Evolutionary conservation across 257 asterid genomes (phyloP).

Genomic region (Lantana camara): DNA sequence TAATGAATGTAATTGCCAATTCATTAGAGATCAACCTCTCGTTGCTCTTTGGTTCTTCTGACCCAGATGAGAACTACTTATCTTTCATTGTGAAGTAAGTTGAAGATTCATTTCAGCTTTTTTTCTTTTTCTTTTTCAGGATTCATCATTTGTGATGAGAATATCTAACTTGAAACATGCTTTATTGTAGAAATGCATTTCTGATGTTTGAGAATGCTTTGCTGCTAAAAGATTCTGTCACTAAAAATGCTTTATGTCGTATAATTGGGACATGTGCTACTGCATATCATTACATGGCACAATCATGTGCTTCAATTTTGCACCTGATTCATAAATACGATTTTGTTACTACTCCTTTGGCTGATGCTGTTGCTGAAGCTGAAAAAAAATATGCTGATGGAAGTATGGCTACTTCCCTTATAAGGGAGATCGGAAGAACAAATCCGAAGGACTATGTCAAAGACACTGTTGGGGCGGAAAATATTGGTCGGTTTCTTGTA

Average conservation of each 20-base stretch:
- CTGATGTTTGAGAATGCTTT: slow-evolving; percentile 69
- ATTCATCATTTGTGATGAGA: slow-evolving; percentile 11
- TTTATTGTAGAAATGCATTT: slow-evolving; percentile 71
- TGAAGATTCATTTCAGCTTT: neutral
- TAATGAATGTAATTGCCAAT: slow-evolving; percentile 76
- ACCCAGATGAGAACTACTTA: slow-evolving; percentile 86
- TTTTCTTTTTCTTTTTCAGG: slow-evolving; percentile 15
- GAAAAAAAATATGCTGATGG: slow-evolving; percentile 84
- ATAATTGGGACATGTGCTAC: slow-evolving; percentile 92
- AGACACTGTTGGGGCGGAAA: slow-evolving; percentile 94
- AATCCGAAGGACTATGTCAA: slow-evolving; percentile 83
- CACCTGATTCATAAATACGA: slow-evolving; percentile 89
- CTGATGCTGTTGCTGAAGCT: slow-evolving; percentile 86
- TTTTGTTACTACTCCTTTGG: slow-evolving; percentile 74
- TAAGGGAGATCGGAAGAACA: slow-evolving; percentile 87
- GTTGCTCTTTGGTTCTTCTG: slow-evolving; percentile 84
- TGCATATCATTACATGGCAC: slow-evolving; percentile 74
- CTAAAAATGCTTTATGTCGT: slow-evolving; percentile 83
- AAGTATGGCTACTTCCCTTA: slow-evolving; percentile 74
- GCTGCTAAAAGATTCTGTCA: slow-evolving; percentile 73
- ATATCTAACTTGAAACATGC: slow-evolving; percentile 28
- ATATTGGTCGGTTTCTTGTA: slow-evolving; percentile 85
- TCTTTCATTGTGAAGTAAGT: slow-evolving; percentile 88
- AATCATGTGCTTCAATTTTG: slow-evolving; percentile 88
- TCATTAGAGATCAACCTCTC: slow-evolving; percentile 88